A percentile compares a stretch with the other conserved stretches of the same genome.
Evolutionary conservation across 768 basidiomycete genomes (phyloP).

Genomic region (Suillus weaverae): DNA sequence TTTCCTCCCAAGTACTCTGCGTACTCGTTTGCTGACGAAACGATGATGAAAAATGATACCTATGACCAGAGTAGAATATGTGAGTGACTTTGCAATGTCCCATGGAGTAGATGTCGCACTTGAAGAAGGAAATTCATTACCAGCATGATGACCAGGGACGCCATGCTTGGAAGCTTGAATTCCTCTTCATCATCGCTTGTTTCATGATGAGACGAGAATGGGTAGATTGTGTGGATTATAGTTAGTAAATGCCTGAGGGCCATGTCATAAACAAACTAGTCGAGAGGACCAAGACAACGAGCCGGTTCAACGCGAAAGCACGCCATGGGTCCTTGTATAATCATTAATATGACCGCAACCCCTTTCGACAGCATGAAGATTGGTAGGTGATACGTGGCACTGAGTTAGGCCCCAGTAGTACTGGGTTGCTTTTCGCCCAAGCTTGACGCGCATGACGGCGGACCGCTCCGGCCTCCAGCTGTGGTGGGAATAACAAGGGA

Average conservation of each 20-base stretch:
- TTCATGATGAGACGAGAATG: not conserved
- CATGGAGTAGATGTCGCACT: slow-evolving; percentile 28
- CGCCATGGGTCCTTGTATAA: not conserved
- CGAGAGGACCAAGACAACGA: not conserved
- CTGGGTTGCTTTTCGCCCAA: not conserved
- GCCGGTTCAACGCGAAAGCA: not conserved
- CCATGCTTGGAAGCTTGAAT: slow-evolving; percentile 47
- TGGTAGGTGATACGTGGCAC: not conserved
- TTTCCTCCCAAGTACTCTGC: slow-evolving; percentile 61
- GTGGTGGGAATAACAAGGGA: not conserved
- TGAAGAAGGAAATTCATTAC: slow-evolving; percentile 45
- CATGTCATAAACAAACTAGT: not conserved
- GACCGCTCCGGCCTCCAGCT: not conserved
- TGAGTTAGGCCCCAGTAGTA: not conserved
- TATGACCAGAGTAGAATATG: slow-evolving; percentile 21
- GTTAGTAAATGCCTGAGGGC: not conserved
- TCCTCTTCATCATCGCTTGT: slow-evolving; percentile 26
- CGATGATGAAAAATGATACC: slow-evolving; percentile 69
- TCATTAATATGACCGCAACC: not conserved
- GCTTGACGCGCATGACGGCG: not conserved
- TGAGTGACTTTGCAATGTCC: not conserved
- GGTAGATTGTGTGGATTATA: too few relatives aligned
- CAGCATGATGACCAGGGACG: slow-evolving; percentile 48
- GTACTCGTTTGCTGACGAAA: slow-evolving; percentile 66
- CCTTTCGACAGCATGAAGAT: not conserved